phyloP scores from a whole-genome alignment of 2,329 filamentous ascomycete species.

The Colletotrichum karsti region DNA sequence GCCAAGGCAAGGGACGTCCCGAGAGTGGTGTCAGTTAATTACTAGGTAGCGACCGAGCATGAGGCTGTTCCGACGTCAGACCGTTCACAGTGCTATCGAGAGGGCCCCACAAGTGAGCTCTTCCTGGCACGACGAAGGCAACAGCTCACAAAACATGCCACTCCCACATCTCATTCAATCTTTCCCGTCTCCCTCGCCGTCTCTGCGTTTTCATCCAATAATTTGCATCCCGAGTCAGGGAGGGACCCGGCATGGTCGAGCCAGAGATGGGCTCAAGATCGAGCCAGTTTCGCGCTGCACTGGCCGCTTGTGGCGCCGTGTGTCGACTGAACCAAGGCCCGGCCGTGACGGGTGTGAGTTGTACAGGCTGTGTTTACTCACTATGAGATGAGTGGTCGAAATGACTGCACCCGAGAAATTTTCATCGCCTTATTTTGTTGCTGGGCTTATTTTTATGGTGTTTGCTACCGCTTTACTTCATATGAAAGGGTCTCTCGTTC shows the following conservation, averaged over 20 bases:
- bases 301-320: slow-evolving; percentile 12
- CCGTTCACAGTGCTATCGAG: background rate
- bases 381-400: background rate
- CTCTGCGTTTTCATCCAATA: background rate
- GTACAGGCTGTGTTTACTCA: background rate
- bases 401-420: background rate
- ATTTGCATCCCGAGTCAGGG: background rate
- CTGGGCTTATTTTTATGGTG: background rate
- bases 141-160: slow-evolving; percentile 13
- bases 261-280: background rate
- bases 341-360: background rate
- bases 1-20: background rate
- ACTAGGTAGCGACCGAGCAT: too few species aligned
- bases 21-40: background rate
- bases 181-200: background rate
- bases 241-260: background rate
- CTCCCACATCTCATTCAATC: too few species aligned
- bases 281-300: background rate
- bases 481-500: background rate
- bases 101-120: background rate
- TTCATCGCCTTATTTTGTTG: slow-evolving; percentile 5
- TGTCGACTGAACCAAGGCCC: background rate
- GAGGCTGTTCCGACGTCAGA: slow-evolving; percentile 22
- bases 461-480: background rate
- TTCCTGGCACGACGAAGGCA: slow-evolving; percentile 18